phyloP scores from a whole-genome alignment of 2,329 filamentous ascomycete genomes.

The Cercospora janseana region DNA sequence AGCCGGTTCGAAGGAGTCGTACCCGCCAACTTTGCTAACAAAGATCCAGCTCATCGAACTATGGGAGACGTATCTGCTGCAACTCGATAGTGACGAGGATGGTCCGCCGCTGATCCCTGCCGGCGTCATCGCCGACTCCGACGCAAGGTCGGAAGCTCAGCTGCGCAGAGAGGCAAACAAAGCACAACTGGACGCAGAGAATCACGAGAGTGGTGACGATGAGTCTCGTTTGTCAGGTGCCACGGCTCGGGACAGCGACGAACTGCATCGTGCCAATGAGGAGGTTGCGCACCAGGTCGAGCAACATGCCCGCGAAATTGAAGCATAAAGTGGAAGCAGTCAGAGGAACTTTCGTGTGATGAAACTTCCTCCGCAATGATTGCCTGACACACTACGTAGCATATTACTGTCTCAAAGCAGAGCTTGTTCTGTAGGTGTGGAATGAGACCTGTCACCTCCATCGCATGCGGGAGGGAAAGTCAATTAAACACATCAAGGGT shows the following conservation, averaged over 20 bases:
- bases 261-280: slow-evolving; percentile 17
- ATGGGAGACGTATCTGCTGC: slow-evolving; percentile 97
- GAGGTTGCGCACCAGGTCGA: slow-evolving; percentile 17
- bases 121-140: slow-evolving; percentile 30
- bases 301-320: slow-evolving; percentile 13
- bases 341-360: not conserved
- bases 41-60: slow-evolving; percentile 69
- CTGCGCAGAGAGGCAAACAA: slow-evolving; percentile 22
- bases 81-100: slow-evolving; percentile 90
- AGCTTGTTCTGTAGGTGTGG: slow-evolving; percentile 17
- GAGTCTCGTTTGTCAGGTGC: slow-evolving; percentile 24
- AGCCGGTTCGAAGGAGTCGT: slow-evolving; percentile 34
- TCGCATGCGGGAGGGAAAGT: slow-evolving; percentile 18
- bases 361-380: too few relatives aligned
- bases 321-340: slow-evolving; percentile 8
- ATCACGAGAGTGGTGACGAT: slow-evolving; percentile 15
- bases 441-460: slow-evolving; percentile 22
- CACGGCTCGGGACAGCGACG: slow-evolving; percentile 26
- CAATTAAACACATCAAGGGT: slow-evolving; percentile 23
- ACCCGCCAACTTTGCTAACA: slow-evolving; percentile 27
- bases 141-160: slow-evolving; percentile 23
- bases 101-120: slow-evolving; percentile 44
- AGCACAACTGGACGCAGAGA: slow-evolving; percentile 22
- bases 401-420: not conserved
- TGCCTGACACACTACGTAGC: slow-evolving; percentile 3